Evolutionary conservation across 345 rosid genomes (phyloP).

Genomic region (Brassica napus): Da-Ae NC_063442.1:39275001-39275500

Average conservation of each 20-base stretch:
- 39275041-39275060: no score
- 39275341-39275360: conserved; percentile 83
- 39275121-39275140: no score
- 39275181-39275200: no score
- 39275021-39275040: no score
- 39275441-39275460: conserved; percentile 67
- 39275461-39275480: conserved; percentile 67
- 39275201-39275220: conserved; percentile 72
- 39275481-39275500: conserved; percentile 46
- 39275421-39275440: conserved; percentile 49
- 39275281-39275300: conserved; percentile 55
- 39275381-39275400: not conserved
- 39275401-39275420: not conserved
- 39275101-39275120: no score
- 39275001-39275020: no score
- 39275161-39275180: no score
- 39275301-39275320: conserved; percentile 46
- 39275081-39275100: no score
- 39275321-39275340: conserved; percentile 81
- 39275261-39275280: conserved; percentile 59
- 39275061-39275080: no score
- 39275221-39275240: conserved; percentile 68
- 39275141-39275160: no score
- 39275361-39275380: not conserved
- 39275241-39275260: conserved; percentile 61